Percentiles rank a stretch among this genome's conserved stretches.
Evolutionary conservation across 768 basidiomycete species (phyloP).

Genomic region (Termitomyces sp.): DNA sequence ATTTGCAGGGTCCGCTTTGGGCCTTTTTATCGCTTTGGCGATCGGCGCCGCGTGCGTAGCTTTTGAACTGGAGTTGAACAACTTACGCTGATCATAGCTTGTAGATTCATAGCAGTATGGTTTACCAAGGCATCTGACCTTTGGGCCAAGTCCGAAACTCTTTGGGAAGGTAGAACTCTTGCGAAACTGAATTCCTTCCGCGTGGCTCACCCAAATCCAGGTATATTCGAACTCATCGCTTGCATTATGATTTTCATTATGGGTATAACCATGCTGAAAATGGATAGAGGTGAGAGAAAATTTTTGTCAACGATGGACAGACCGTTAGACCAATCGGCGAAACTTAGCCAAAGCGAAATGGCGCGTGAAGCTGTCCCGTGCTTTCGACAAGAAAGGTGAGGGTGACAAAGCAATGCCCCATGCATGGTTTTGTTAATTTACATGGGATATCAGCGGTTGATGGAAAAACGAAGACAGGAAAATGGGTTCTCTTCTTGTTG

Average conservation of each 20-base stretch:
- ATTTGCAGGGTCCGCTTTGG: conserved; percentile 65
- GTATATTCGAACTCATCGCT: conserved; percentile 66
- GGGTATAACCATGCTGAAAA: conserved; percentile 91
- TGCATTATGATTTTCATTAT: conserved; percentile 85
- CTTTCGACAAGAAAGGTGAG: conserved; percentile 48
- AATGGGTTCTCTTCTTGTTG: conserved; percentile 86
- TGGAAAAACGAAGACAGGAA: conserved; percentile 47
- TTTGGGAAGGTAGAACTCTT: conserved; percentile 82
- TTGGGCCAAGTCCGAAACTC: conserved; percentile 76
- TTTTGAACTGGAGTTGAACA: background rate
- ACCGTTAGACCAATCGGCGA: background rate
- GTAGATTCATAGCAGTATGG: conserved; percentile 85
- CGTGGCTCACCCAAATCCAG: conserved; percentile 24
- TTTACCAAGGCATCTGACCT: conserved; percentile 86
- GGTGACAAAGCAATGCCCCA: background rate
- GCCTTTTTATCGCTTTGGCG: conserved; percentile 72
- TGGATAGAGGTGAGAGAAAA: conserved; percentile 58
- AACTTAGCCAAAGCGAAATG: conserved; percentile 79
- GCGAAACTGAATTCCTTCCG: background rate
- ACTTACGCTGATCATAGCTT: background rate
- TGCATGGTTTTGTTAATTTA: background rate
- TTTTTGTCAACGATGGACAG: too few relatives aligned
- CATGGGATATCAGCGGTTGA: conserved; percentile 33
- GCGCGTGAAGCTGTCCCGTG: conserved; percentile 79
- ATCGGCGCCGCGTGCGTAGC: conserved; percentile 70